Base-by-base conservation (phyloP, 352 stramenopile species). In the Phytopythium aichiense region DNA sequence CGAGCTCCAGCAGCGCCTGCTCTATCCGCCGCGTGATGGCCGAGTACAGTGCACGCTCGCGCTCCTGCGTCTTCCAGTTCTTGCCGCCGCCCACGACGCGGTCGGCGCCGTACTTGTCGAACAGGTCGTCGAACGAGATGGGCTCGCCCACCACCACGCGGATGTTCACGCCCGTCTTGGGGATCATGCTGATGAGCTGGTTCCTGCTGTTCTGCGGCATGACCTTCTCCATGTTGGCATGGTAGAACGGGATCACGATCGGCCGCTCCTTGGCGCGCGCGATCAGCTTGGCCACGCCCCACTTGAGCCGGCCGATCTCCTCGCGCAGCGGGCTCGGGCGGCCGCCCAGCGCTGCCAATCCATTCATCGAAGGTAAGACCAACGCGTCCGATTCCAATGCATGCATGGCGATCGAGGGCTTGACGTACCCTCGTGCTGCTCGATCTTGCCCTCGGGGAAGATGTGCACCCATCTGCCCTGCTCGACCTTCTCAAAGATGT, bases 381-480 rank as follows among this genome's bases (percentile, higher is more conserved):
- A 63, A 53, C 16, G 22, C 23, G 23, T 8, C 20, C 31, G 61
- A 43, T 2, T 42, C 2, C 8, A 23, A n/a, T 25, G 37, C 7
- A 13, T 37, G 57, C 66, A 50, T 12, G 15, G 40, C 40, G 25
- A 30, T 30, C 25, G 33, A 38, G 33, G 13, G 22, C 22, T 5
- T 16, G 0, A 16, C 48, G 20, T 63, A 94, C 85, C 30, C 52
- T 80, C 73, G 42, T 68, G 46, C 66, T 94, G 86, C 8, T 84
- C 79, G 61, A 94, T 92, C 60, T 92, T 90, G 57, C 88, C 88
- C 72, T 96, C 88, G 0, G 88, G 88, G 58, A 94, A 96, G 59
- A 96, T 87, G 66, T 96, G 88, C 5, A 96, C 81, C 88, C 88
- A 96, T 20, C 83, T 60, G 16, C 88, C 88, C 12, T 81, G 56